Conservation (phyloP, 2,329 filamentous ascomycete genomes). For the Aspergillus terreus region DNA sequence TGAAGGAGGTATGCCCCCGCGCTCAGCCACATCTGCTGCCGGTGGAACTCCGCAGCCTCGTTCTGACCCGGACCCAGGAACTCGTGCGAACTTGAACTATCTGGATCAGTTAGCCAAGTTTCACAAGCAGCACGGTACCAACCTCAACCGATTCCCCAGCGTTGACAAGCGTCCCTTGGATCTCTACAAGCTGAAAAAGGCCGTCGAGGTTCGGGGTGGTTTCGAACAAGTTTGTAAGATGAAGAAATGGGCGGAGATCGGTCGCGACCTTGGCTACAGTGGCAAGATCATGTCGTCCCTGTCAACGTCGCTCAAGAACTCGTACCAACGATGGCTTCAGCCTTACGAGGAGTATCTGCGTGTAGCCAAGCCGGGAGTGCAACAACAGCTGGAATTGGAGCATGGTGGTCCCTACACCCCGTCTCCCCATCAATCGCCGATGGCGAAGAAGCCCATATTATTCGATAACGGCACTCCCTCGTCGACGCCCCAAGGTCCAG, state of each 20-base stretch:
- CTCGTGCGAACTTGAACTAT: slow-evolving; percentile 92
- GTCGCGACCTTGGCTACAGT: slow-evolving; percentile 91
- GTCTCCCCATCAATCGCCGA: slow-evolving; percentile 69
- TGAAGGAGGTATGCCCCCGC: slow-evolving; percentile 72
- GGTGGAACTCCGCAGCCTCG: slow-evolving; percentile 26
- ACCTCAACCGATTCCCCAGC: slow-evolving; percentile 88
- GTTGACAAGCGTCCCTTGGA: slow-evolving; percentile 97
- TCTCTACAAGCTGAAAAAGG: slow-evolving; percentile 92
- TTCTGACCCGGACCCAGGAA: slow-evolving; percentile 59
- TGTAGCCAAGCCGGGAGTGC: slow-evolving; percentile 89
- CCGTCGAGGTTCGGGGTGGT: slow-evolving; percentile 87
- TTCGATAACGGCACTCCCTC: slow-evolving; percentile 45
- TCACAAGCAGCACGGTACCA: slow-evolving; percentile 93
- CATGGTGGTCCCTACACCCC: slow-evolving; percentile 87
- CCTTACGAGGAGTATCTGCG: slow-evolving; percentile 94
- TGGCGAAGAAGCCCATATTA: slow-evolving; percentile 50
- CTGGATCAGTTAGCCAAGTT: slow-evolving; percentile 93
- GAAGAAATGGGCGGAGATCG: slow-evolving; percentile 99
- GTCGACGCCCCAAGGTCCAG: slow-evolving; percentile 60
- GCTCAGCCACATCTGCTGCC: slow-evolving; percentile 25
- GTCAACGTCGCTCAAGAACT: slow-evolving; percentile 96
- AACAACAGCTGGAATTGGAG: slow-evolving; percentile 89
- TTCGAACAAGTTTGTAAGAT: slow-evolving; percentile 96
- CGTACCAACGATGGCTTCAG: slow-evolving; percentile 93
- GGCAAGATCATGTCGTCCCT: slow-evolving; percentile 99